A percentile compares a stretch with the other conserved stretches of the same genome.
These are phyloP conservation scores for Lactarius evosmus DNA, from an alignment of 768 basidiomycete species.

Conservation along the genomic window DNA sequence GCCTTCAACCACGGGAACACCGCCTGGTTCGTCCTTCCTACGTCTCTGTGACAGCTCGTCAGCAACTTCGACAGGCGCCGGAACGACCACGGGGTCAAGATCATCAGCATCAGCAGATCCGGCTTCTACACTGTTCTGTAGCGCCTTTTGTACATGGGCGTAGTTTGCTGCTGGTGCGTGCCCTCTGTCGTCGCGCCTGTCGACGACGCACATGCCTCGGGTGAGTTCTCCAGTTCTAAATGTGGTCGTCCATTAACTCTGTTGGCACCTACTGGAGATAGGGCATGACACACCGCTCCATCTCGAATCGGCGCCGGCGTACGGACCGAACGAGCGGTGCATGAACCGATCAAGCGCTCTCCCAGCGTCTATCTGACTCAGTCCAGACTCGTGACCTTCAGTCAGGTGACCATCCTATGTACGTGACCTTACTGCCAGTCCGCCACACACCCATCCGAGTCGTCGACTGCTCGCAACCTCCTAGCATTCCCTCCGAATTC, in stretches of 20 bases:
- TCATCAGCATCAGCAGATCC: slow-evolving; percentile 29
- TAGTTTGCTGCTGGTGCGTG: slow-evolving; percentile 67
- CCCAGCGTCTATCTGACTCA: too few species aligned
- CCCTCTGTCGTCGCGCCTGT: slow-evolving; percentile 66
- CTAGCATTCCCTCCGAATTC: too few species aligned
- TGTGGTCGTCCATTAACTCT: background rate
- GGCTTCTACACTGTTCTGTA: slow-evolving; percentile 39
- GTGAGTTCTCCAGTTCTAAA: slow-evolving; percentile 71
- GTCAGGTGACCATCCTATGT: too few species aligned
- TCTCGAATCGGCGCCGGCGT: slow-evolving; percentile 20
- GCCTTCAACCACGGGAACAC: slow-evolving; percentile 41
- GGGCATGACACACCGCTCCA: slow-evolving; percentile 21
- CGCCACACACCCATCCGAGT: too few species aligned
- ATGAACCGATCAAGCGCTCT: too few species aligned
- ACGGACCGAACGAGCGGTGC: too few species aligned
- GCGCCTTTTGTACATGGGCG: slow-evolving; percentile 53
- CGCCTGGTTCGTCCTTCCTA: slow-evolving; percentile 18
- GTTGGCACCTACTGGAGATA: background rate
- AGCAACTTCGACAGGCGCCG: slow-evolving; percentile 54
- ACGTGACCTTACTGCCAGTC: too few species aligned
- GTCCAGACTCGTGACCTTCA: too few species aligned
- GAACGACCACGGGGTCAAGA: slow-evolving; percentile 44
- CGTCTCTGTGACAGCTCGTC: slow-evolving; percentile 3
- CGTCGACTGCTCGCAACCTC: too few species aligned
- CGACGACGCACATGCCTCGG: slow-evolving; percentile 84